Evolutionary conservation across 441 rosid species (phyloP).

Genomic region (Biscutella auriculata): DNA sequence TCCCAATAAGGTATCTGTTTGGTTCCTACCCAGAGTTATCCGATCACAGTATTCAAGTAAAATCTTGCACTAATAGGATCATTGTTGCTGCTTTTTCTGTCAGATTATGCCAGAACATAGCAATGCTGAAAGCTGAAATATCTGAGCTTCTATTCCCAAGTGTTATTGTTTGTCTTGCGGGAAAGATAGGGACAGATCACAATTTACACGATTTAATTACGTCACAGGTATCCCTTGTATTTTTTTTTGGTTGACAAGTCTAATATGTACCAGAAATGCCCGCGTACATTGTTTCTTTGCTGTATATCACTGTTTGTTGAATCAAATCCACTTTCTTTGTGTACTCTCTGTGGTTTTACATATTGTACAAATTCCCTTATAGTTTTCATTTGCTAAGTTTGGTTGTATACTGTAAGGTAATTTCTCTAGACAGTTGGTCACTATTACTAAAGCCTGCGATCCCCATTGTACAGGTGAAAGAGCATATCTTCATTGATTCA

Average conservation of each 20-base stretch:
- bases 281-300: conserved; percentile 7
- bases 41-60: not conserved
- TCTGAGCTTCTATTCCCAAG: conserved; percentile 83
- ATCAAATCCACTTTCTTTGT: not conserved
- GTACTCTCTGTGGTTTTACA: not conserved
- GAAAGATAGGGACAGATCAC: conserved; percentile 41
- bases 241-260: not conserved
- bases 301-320: conserved; percentile 6
- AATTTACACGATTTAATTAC: conserved; percentile 56
- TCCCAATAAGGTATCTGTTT: conserved; percentile 54
- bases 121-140: conserved; percentile 71
- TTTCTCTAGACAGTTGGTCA: not conserved
- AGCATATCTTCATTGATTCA: conserved; percentile 57
- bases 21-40: conserved; percentile 5
- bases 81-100: conserved; percentile 16
- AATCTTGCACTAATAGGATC: not conserved
- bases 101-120: conserved; percentile 90
- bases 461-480: conserved; percentile 50
- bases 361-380: not conserved
- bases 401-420: not conserved
- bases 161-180: conserved; percentile 66
- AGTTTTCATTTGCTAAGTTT: not conserved
- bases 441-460: conserved; percentile 12
- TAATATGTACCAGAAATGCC: not conserved
- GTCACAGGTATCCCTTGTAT: conserved; percentile 40